phyloP scores from a whole-genome alignment of 495 filamentous ascomycete species.

The Xylaria scruposa region DNA sequence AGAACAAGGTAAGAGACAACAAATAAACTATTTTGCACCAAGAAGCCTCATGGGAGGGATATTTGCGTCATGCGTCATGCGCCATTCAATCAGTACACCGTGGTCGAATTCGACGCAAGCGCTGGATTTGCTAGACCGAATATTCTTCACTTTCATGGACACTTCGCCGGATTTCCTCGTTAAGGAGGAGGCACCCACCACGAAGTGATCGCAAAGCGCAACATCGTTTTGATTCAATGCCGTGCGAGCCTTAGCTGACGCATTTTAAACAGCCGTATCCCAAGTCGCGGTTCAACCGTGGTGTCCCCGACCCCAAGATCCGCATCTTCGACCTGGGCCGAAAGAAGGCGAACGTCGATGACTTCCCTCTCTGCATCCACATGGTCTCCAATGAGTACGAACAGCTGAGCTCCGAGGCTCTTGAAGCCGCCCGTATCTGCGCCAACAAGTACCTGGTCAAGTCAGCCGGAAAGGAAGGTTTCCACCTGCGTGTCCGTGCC shows the following conservation, averaged over 20 bases:
- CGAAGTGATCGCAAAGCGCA: neutral
- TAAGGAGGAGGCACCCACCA: neutral
- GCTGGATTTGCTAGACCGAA: neutral
- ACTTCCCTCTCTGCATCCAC: slow-evolving; percentile 98
- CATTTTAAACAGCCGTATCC: slow-evolving; percentile 80
- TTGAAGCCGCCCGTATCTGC: slow-evolving; percentile 99
- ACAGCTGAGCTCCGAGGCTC: slow-evolving; percentile 97
- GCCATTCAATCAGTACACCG: neutral
- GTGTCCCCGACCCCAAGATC: slow-evolving; percentile 99
- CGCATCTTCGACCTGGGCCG: slow-evolving; percentile 99
- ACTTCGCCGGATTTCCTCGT: neutral
- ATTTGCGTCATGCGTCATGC: slow-evolving; percentile 17
- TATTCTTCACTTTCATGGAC: neutral
- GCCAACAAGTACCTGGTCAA: slow-evolving; percentile 99
- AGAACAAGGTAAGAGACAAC: slow-evolving; percentile 90
- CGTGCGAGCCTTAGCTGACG: slow-evolving; percentile 27
- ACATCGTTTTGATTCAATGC: neutral
- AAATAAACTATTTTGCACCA: neutral
- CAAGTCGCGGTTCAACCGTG: slow-evolving; percentile 99
- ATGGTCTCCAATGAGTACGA: slow-evolving; percentile 99
- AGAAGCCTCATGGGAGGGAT: neutral
- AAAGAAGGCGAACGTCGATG: slow-evolving; percentile 97
- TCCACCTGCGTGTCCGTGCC: slow-evolving; percentile 97
- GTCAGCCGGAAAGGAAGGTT: slow-evolving; percentile 95
- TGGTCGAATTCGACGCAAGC: neutral